Base-by-base conservation (phyloP, 352 stramenopile genomes). In the Thalassiosira delicatula region DNA sequence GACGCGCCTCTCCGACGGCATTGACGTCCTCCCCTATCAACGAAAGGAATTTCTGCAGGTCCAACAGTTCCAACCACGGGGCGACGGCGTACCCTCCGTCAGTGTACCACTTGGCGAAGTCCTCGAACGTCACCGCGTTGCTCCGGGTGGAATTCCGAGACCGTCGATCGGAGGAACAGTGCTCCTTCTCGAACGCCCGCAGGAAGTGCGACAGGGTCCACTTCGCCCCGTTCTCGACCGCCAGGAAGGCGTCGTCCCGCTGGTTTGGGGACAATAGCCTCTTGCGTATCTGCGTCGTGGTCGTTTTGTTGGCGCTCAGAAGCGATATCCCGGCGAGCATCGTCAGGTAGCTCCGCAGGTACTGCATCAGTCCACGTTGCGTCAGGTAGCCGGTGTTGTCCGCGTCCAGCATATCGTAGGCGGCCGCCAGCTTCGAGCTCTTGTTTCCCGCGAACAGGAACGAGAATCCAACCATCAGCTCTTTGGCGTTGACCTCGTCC, bases 61-160 rank as follows among this genome's bases (percentile, higher is more conserved):
- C 96, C 7, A 99, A 81, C 8, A 99, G 88, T 79, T 99, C 97
- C 11, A 99, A 85, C 97, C 97, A 99, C 11, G 97, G 96, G 49
- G 95, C 97, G 60, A 97, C 92, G 74, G 97, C 95, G 78, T 98
- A 98, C 8, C 97, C 97, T 51, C 95, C 96, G 17, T 93, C 90
- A 0, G 95, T 97, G 77, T 99, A 99, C 97, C 97, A 99, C 1
- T 93, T 90, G 17, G 96, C 96, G 91, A 99, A 99, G 61, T 97
- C 92, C 25, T 95, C 90, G 62, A 98, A 96, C 25, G 89, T 96
- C 46, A 98, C 95, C 0, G 86, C 83, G 79, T 96, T 93, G 1
- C 77, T 71, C 23, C 59, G 40, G 7, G 67, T 82, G 9, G 70
- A 77, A 77, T 69, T 63, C 53, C 61, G 12, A 12, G 51, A 29